Conservation (phyloP, 2,329 filamentous ascomycete species). For the Diaporthe citri region DNA sequence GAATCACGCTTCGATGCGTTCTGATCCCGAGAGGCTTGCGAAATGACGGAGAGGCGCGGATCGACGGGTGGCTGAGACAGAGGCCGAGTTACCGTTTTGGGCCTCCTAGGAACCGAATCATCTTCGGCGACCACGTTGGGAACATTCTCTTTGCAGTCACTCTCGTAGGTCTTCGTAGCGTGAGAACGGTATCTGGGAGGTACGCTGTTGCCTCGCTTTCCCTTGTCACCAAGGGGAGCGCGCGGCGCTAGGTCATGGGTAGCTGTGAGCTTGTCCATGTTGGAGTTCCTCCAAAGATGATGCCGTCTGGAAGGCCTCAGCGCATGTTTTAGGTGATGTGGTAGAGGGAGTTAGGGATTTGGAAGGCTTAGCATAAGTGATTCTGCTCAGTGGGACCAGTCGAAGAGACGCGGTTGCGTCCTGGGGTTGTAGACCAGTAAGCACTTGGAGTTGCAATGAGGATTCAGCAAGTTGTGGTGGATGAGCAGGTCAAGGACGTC, state of each 20-base stretch:
- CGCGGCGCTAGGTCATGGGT: conserved; percentile 19
- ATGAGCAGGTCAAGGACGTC: not conserved
- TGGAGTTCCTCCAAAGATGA: conserved; percentile 3
- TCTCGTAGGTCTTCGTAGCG: conserved; percentile 23
- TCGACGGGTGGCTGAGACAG: conserved; percentile 41
- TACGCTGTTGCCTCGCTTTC: conserved; percentile 35
- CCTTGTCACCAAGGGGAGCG: conserved; percentile 34
- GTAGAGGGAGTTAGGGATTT: not conserved
- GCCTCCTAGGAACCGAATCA: conserved; percentile 11
- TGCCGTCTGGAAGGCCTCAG: conserved; percentile 16
- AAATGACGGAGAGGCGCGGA: conserved; percentile 50
- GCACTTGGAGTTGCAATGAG: conserved; percentile 11
- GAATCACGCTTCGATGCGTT: conserved; percentile 53
- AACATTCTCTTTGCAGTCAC: conserved; percentile 38
- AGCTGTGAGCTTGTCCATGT: conserved; percentile 35
- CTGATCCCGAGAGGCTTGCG: conserved; percentile 47
- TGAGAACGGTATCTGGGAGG: conserved; percentile 17
- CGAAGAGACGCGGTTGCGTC: not conserved
- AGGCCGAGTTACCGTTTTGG: conserved; percentile 14
- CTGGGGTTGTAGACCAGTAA: not conserved
- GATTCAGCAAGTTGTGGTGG: conserved; percentile 25
- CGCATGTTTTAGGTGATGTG: conserved; percentile 22
- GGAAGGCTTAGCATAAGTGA: not conserved
- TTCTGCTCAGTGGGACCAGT: not conserved
- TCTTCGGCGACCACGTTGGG: conserved; percentile 22